Base-by-base conservation (phyloP, 768 basidiomycete genomes). In the Myochromella boudieri region DNA sequence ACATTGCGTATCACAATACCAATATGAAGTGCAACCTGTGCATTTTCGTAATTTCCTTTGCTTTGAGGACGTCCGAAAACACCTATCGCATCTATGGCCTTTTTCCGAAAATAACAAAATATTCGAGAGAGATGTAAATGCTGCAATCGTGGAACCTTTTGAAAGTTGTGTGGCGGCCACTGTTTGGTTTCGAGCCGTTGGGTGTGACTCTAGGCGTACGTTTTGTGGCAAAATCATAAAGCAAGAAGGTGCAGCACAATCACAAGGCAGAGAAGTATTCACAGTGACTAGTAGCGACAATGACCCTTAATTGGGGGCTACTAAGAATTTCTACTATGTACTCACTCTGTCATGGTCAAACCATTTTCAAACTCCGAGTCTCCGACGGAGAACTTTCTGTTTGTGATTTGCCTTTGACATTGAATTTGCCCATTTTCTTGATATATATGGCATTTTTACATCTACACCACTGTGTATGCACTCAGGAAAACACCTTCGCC, bases 1-100 rank as follows among this genome's bases (percentile, higher is more conserved):
- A 90, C 89, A 92, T 62, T 68, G 55, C 18, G 68, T 52, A 52
- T 76, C 74, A 55, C 89, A 92, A 58, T 92, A 92, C 78, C 80
- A 89, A 59, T 84, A 87, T 0, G 76, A 73, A 12, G 73, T 77
- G 54, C 89, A 91, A 10, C 82, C 80, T 3, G 78, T 73, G 53
- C 88, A 91, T 59, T 70, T 73, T 51, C 68, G 76, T 34, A 89
- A 69, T 26, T 49, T 58, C 10, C 53, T 51, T 14, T 42, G 48
- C 28, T 65, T 60, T 15, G 61, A 51, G 3, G 68, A 56, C 3
- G 62, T 42, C 3, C 66, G 64, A 53, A 82, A 76, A 56, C 87
- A 91, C 21, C 64, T 59, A 59, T 91, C 87, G 54, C 89, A 91
- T 51, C 88, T 69, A 15, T 60, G 68, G 11, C 83, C 76, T 54